These are phyloP conservation scores for Melaleuca quinquenervia DNA, from an alignment of 345 rosid species.

Conservation along the genomic window DNA sequence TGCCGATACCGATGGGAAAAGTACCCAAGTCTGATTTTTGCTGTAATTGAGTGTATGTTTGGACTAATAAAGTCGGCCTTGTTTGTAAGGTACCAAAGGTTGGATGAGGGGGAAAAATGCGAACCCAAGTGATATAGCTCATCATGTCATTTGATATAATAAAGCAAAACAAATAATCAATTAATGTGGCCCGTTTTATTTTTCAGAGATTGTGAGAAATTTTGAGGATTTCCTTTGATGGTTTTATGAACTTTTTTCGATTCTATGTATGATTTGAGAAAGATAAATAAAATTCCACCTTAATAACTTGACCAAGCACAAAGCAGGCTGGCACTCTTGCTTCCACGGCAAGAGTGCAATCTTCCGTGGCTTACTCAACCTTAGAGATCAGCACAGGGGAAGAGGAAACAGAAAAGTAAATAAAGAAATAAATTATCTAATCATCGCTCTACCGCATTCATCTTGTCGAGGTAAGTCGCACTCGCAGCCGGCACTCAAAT, in stretches of 20 bases:
- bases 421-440: neutral
- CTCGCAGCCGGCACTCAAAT: neutral
- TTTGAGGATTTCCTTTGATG: neutral
- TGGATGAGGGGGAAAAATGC: neutral
- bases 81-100: neutral
- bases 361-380: neutral
- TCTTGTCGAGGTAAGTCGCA: neutral
- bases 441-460: neutral
- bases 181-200: neutral
- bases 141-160: neutral
- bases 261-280: neutral
- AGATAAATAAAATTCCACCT: neutral
- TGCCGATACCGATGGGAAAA: neutral
- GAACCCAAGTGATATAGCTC: neutral
- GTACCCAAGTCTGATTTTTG: neutral
- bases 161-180: neutral
- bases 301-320: neutral
- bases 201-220: neutral
- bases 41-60: neutral
- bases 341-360: neutral
- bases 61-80: neutral
- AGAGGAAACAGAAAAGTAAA: neutral
- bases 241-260: neutral
- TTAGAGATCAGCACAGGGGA: neutral
- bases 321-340: neutral